Conservation (phyloP, 129 eudicot genomes). For the Dittrichia graveolens region DNA sequence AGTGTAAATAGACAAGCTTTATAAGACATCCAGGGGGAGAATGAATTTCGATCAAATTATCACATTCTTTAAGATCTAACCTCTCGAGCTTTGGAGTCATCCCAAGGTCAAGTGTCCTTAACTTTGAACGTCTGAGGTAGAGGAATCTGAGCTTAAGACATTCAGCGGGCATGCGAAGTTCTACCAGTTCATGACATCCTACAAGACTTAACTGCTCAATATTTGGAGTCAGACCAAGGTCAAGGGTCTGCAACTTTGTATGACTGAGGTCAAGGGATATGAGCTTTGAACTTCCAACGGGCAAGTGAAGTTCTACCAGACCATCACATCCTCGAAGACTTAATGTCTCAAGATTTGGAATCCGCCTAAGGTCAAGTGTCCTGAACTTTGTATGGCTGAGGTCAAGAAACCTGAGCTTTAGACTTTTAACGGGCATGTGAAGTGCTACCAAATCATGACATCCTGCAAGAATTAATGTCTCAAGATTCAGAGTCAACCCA, state of each 20-base stretch:
- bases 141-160: not conserved
- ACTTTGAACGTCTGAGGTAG: not conserved
- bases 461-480: not conserved
- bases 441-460: not conserved
- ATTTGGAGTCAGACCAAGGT: not conserved
- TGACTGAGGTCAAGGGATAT: not conserved
- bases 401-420: not conserved
- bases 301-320: not conserved
- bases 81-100: not conserved
- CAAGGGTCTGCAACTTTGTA: not conserved
- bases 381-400: not conserved
- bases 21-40: not conserved
- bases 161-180: not conserved
- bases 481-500: not conserved
- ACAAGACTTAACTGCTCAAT: not conserved
- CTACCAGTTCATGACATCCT: not conserved
- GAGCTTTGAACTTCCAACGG: not conserved
- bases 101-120: not conserved
- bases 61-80: not conserved
- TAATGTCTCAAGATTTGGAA: not conserved
- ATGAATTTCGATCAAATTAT: not conserved
- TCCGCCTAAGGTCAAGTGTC: not conserved
- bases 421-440: not conserved
- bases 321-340: not conserved
- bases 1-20: not conserved